phyloP scores from a whole-genome alignment of 1,139 yeast genomes.

The Geotrichum carabidarum region DNA sequence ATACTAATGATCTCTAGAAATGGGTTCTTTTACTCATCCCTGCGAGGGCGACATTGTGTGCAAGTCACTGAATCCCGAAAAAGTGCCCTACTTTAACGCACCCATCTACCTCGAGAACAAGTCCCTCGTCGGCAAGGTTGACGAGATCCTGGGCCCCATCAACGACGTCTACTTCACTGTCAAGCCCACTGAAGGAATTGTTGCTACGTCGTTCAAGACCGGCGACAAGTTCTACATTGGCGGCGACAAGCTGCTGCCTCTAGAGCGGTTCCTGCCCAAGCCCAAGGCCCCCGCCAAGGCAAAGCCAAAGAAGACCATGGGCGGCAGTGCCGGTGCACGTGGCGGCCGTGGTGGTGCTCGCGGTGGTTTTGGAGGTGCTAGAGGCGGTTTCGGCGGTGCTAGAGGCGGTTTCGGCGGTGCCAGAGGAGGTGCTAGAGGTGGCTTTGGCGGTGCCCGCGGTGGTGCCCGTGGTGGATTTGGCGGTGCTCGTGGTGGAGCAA shows the following conservation, averaged over 20 bases:
- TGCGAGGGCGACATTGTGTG: slow-evolving; percentile 98
- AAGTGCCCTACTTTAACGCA: slow-evolving; percentile 97
- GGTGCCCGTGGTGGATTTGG: slow-evolving; percentile 45
- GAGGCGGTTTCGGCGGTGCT: slow-evolving; percentile 44
- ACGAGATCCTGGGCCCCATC: slow-evolving; percentile 94
- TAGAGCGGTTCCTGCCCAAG: slow-evolving; percentile 93
- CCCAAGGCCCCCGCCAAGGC: slow-evolving; percentile 64
- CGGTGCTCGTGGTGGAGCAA: slow-evolving; percentile 37
- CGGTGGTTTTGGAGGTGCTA: slow-evolving; percentile 39
- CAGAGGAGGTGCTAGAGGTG: slow-evolving; percentile 48
- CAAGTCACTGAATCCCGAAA: slow-evolving; percentile 77
- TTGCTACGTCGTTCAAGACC: slow-evolving; percentile 83
- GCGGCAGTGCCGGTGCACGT: slow-evolving; percentile 48
- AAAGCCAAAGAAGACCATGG: slow-evolving; percentile 58
- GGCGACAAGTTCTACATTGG: slow-evolving; percentile 97
- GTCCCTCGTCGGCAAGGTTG: slow-evolving; percentile 95
- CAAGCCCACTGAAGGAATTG: slow-evolving; percentile 93
- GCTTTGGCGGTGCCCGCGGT: slow-evolving; percentile 48
- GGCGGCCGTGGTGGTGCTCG: slow-evolving; percentile 46
- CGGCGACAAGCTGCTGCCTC: slow-evolving; percentile 88
- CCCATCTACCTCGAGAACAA: slow-evolving; percentile 91
- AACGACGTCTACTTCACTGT: slow-evolving; percentile 96
- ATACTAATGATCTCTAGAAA: slow-evolving; percentile 49
- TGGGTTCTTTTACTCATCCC: slow-evolving; percentile 88
- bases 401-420: slow-evolving; percentile 42